These are phyloP conservation scores for Fusarium sp. DNA, from an alignment of 2,329 filamentous ascomycete species.

Conservation along the genomic window DNA sequence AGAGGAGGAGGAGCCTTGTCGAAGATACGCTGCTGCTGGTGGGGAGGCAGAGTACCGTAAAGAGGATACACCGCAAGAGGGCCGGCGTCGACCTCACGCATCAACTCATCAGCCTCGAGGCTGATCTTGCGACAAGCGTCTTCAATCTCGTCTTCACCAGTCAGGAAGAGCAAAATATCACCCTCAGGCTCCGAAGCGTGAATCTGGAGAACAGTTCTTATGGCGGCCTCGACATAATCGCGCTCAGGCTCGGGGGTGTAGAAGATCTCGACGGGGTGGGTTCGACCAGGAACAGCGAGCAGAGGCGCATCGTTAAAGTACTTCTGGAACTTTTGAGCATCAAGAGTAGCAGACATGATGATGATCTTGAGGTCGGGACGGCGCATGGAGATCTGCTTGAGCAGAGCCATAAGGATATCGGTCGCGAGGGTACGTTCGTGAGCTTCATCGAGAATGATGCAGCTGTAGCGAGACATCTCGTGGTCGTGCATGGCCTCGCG, in stretches of 20 bases:
- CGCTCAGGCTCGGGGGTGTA: slow-evolving; percentile 96
- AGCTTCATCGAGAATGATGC: slow-evolving; percentile 97
- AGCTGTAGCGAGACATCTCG: slow-evolving; percentile 90
- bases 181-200: slow-evolving; percentile 93
- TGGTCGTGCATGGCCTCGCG: slow-evolving; percentile 97
- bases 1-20: slow-evolving; percentile 83
- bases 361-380: slow-evolving; percentile 95
- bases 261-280: slow-evolving; percentile 97
- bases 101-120: slow-evolving; percentile 91
- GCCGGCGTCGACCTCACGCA: slow-evolving; percentile 89
- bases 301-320: slow-evolving; percentile 97
- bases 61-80: slow-evolving; percentile 92
- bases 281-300: slow-evolving; percentile 93
- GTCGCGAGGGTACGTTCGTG: slow-evolving; percentile 98
- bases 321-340: slow-evolving; percentile 96
- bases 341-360: slow-evolving; percentile 98
- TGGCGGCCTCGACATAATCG: slow-evolving; percentile 95
- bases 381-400: slow-evolving; percentile 88
- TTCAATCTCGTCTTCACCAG: slow-evolving; percentile 98
- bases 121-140: slow-evolving; percentile 93
- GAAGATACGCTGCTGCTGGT: slow-evolving; percentile 96
- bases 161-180: slow-evolving; percentile 94
- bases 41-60: slow-evolving; percentile 91
- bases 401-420: slow-evolving; percentile 94
- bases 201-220: slow-evolving; percentile 95